Percentiles rank a stretch among this genome's conserved stretches.
phyloP scores from a whole-genome alignment of 2,329 filamentous ascomycete species.

The Elsinoe necatrix region DNA sequence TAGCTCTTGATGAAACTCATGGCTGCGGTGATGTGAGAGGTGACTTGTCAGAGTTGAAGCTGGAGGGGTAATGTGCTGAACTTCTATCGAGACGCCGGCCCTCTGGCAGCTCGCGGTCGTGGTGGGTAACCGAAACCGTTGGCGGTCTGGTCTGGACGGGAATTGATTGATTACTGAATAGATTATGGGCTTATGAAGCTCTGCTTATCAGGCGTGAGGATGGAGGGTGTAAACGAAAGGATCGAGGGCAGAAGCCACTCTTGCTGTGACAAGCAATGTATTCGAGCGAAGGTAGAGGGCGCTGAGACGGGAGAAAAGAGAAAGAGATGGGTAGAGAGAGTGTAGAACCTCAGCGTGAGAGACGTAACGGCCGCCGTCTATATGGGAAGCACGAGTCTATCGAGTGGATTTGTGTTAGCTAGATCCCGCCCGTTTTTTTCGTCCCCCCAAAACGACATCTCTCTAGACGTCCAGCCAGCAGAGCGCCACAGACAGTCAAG shows the following conservation, averaged over 20 bases:
- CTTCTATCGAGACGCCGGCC: constrained; percentile 11
- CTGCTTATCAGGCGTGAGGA: neutral
- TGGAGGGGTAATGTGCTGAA: constrained; percentile 3
- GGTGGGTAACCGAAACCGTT: constrained; percentile 14
- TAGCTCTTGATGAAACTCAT: constrained; percentile 20
- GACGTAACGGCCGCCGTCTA: constrained; percentile 16
- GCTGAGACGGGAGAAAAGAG: constrained; percentile 2
- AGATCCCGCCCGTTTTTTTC: constrained; percentile 12
- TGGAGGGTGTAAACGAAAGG: constrained; percentile 2
- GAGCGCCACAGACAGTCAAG: constrained; percentile 4
- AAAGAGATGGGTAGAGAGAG: constrained; percentile 5
- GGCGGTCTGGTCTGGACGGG: neutral
- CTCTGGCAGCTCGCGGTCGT: constrained; percentile 12
- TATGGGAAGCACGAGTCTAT: constrained; percentile 11
- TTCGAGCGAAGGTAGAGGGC: neutral
- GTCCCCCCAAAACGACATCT: constrained; percentile 10
- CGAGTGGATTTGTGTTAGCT: constrained; percentile 14
- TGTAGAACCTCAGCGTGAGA: constrained; percentile 13
- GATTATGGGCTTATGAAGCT: neutral
- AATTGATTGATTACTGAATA: constrained; percentile 12
- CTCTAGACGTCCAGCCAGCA: neutral
- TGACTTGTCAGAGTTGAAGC: neutral
- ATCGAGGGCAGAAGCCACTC: constrained; percentile 2
- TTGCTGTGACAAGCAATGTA: neutral
- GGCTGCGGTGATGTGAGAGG: neutral